Evolutionary conservation across 108 stramenopile species (phyloP), one percentile per base, ranked within the genome.

Genomic region (Cyclotella choctawhatcheeana): DNA sequence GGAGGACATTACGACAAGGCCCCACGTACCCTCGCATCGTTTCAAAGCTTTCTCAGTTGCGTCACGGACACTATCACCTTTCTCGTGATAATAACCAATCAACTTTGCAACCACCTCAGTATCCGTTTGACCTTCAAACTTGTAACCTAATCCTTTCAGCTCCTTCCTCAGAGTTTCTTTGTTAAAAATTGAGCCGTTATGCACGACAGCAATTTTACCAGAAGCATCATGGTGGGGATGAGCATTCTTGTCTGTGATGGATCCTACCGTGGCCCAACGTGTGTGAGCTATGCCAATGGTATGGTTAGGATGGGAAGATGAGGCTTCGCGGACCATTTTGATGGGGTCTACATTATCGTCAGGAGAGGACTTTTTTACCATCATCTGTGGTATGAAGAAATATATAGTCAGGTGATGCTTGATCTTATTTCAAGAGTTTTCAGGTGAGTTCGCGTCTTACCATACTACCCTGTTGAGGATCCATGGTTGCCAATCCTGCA

Each of bases 171-270:
- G 55, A 22, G 64, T 81, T 45, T 76, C 63, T 45, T 88, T 79
- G 76, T 96, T 96, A 67, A 90, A 92, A 58, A 96, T 89, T 18
- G 89, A 88, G 2, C 95, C 95, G 70, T 96, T 96, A 81, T 96
- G 95, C 25, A 96, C 93, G 6, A 96, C 75, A 4, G 90, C 91
- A 32, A 96, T 71, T 61, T 86, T 79, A 10, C 87, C 87, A 34
- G 86, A 53, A 8, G 72, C 64, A 81, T 92, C 92, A 30, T 63
- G 69, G 74, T 94, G 95, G 12, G 95, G 93, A 82, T 96, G 95
- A 2, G 93, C 92, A 59, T 96, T 96, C 50, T 75, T 63, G 72
- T 93, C 93, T 24, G 89, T 96, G 54, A 92, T 93, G 44, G 87
- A 86, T 32, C 94, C 94, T 58, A 87, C 84, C 7, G 95, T 96